A percentile compares a stretch with the other conserved stretches of the same genome.
phyloP scores from a whole-genome alignment of 2,329 filamentous ascomycete genomes.

The Pseudocercospora crystallina region DNA sequence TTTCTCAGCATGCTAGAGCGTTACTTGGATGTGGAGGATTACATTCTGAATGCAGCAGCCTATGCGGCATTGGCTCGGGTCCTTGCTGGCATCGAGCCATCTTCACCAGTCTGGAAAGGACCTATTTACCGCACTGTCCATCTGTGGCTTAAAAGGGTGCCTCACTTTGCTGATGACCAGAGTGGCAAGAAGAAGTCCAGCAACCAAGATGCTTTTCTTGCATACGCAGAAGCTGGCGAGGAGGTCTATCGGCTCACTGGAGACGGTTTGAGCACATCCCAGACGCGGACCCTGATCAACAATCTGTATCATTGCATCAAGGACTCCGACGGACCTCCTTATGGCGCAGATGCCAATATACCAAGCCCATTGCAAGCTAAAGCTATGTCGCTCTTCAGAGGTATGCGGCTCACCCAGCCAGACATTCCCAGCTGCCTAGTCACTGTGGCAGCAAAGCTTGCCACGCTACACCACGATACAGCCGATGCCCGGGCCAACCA shows the following conservation, averaged over 20 bases:
- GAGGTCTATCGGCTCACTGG: slow-evolving; percentile 77
- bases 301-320: slow-evolving; percentile 71
- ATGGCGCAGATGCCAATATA: slow-evolving; percentile 70
- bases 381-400: slow-evolving; percentile 66
- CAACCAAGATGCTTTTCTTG: slow-evolving; percentile 79
- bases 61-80: slow-evolving; percentile 43
- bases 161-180: slow-evolving; percentile 19
- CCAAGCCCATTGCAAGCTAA: slow-evolving; percentile 71
- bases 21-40: slow-evolving; percentile 42
- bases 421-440: slow-evolving; percentile 69
- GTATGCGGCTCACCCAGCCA: slow-evolving; percentile 64
- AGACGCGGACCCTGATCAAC: slow-evolving; percentile 66
- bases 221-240: slow-evolving; percentile 75
- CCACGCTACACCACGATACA: slow-evolving; percentile 64
- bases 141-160: slow-evolving; percentile 34
- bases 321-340: slow-evolving; percentile 65
- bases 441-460: slow-evolving; percentile 67
- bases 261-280: slow-evolving; percentile 60
- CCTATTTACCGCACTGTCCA: slow-evolving; percentile 30
- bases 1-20: slow-evolving; percentile 67
- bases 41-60: slow-evolving; percentile 44
- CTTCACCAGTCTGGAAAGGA: slow-evolving; percentile 25
- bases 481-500: slow-evolving; percentile 20
- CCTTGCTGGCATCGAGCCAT: slow-evolving; percentile 33
- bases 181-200: slow-evolving; percentile 19